Conservation (phyloP, 192 early-diverging fungal genomes). For the Coemansia sp. region DNA sequence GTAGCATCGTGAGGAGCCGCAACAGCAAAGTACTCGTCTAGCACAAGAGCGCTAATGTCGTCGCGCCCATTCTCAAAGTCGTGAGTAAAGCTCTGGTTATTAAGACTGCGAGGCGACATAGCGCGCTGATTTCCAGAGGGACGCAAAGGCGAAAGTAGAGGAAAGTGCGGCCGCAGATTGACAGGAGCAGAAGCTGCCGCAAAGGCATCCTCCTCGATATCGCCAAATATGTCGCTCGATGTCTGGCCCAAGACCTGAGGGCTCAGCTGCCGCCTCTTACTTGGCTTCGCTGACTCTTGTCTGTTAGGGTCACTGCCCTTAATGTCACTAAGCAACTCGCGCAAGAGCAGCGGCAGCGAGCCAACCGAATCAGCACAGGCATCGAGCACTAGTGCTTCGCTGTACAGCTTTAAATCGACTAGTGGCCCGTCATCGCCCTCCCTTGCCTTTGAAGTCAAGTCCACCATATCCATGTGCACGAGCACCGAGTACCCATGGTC, state of each 20-base stretch:
- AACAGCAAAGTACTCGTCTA: slow-evolving; percentile 54
- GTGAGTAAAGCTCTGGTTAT: slow-evolving; percentile 38
- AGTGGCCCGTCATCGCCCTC: slow-evolving; percentile 49
- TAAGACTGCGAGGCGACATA: slow-evolving; percentile 15
- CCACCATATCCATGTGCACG: slow-evolving; percentile 55
- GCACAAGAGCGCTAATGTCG: slow-evolving; percentile 33
- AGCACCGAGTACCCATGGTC: slow-evolving; percentile 48
- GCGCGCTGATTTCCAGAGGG: slow-evolving; percentile 14
- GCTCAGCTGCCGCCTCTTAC: slow-evolving; percentile 1
- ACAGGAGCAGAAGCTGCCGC: slow-evolving; percentile 10
- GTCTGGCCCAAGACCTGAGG: slow-evolving; percentile 41
- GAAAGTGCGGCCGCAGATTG: not conserved
- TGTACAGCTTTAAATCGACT: slow-evolving; percentile 43
- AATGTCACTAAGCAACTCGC: slow-evolving; percentile 30
- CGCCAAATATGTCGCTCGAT: slow-evolving; percentile 47
- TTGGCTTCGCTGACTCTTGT: not conserved
- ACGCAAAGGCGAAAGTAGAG: slow-evolving; percentile 8
- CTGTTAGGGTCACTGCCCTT: not conserved
- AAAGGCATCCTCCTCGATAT: slow-evolving; percentile 54
- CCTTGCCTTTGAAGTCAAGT: slow-evolving; percentile 36
- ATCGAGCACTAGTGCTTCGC: slow-evolving; percentile 48
- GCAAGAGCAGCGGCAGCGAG: slow-evolving; percentile 33
- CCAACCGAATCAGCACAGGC: slow-evolving; percentile 47
- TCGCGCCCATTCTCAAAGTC: slow-evolving; percentile 54
- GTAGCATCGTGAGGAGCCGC: slow-evolving; percentile 33